Evolutionary conservation across 2,329 filamentous ascomycete genomes (phyloP).

Genomic region (Hypoxylon rubiginosum): DNA sequence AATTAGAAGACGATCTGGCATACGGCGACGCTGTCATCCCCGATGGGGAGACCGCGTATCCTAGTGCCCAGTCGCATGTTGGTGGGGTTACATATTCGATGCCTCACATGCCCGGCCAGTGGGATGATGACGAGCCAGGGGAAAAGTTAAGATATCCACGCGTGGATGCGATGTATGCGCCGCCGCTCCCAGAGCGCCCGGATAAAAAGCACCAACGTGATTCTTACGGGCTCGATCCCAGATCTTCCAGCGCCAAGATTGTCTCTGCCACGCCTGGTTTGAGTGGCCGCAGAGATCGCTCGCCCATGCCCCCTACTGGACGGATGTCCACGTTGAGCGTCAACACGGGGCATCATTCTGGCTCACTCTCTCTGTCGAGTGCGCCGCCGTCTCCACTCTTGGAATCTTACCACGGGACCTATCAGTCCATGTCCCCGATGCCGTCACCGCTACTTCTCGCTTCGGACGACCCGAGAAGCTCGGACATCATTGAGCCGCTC

Average conservation of each 20-base stretch:
- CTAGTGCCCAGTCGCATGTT: conserved; percentile 41
- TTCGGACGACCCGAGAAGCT: conserved; percentile 62
- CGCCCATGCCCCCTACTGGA: conserved; percentile 62
- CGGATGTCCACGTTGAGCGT: conserved; percentile 69
- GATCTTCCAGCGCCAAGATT: conserved; percentile 56
- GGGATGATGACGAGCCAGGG: conserved; percentile 57
- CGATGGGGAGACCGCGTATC: conserved; percentile 31
- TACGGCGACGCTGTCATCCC: conserved; percentile 58
- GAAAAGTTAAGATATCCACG: conserved; percentile 53
- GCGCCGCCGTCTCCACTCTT: conserved; percentile 86
- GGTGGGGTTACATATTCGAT: conserved; percentile 50
- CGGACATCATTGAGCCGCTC: conserved; percentile 61
- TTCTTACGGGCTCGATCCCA: conserved; percentile 55
- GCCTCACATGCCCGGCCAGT: conserved; percentile 53
- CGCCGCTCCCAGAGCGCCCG: conserved; percentile 32
- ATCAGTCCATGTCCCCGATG: conserved; percentile 95
- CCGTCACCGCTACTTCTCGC: conserved; percentile 80
- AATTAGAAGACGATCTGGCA: conserved; percentile 63
- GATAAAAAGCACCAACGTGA: conserved; percentile 48
- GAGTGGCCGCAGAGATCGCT: conserved; percentile 55
- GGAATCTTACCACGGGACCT: conserved; percentile 93
- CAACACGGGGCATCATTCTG: conserved; percentile 59
- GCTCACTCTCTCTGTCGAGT: conserved; percentile 61
- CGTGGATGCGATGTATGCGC: conserved; percentile 44
- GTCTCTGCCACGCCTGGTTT: conserved; percentile 58